Evolutionary conservation across 768 basidiomycete species (phyloP), one percentile per base, ranked within the genome.

Genomic region (Leccinum pellstonianum): DNA sequence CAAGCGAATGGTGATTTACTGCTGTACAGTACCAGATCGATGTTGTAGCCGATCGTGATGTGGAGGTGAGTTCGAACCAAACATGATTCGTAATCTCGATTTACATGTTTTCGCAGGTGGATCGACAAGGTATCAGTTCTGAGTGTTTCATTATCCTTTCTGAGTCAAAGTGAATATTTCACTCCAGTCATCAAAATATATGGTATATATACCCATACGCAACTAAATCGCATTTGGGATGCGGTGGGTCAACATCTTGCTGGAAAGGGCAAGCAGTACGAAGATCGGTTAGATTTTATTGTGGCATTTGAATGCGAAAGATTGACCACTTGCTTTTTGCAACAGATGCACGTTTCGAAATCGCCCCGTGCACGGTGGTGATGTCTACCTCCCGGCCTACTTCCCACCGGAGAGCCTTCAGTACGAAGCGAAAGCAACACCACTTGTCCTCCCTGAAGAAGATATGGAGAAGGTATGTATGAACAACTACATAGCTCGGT

Each of bases 181-280:
- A 15, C 29, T 52, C 25, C 23, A 83, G 83, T 72, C 2, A 74
- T 84, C 55, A 77, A 74, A 35, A 75, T 85, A 41, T 83, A 82
- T 54, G 81, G 81, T 1, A 75, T 85, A 10, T 82, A 78, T 31
- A 81, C 80, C 0, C 80, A 83, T 35, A 76, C 76, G 0, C 80
- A 82, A 59, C 64, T 82, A 33, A 76, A 78, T 49, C 74, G 76
- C 5, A 71, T 83, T 27, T 84, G 84, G 83, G 77, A 78, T 17
- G 68, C 73, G 0, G 68, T 85, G 50, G 76, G 79, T 1, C 65
- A 67, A 6, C 80, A 81, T 52, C 71, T 82, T 5, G 66, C 65
- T 4, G 70, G 75, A 4, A 79, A 75, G 48, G 82, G 83, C 21
- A 77, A 75, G 56, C 82, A 83, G 60, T 90, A 90, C 58, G 74